Conservation (phyloP, 2,329 filamentous ascomycete species). For the Thielaviopsis populi region DNA sequence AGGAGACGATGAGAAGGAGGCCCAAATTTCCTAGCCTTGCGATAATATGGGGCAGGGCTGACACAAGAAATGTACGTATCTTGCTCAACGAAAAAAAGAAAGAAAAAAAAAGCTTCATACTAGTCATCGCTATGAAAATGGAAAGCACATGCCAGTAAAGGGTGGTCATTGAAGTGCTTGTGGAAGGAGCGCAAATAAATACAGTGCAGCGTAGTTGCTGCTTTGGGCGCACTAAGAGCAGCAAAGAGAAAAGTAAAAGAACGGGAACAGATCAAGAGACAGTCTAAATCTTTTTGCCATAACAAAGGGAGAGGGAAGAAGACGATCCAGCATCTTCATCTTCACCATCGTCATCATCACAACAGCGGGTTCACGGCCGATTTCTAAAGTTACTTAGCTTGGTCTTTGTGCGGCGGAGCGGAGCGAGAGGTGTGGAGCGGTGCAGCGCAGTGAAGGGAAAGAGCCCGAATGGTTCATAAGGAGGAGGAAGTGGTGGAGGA, state of each 20-base stretch:
- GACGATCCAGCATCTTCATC: background rate
- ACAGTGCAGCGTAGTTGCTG: background rate
- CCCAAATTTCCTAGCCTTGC: background rate
- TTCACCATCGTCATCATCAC: background rate
- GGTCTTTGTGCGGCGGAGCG: no score
- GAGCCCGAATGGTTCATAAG: background rate
- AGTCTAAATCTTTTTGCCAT: background rate
- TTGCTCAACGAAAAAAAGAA: background rate
- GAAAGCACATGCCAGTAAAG: conserved; percentile 11
- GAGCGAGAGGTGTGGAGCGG: no score
- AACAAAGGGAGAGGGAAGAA: background rate
- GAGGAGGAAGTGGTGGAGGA: background rate
- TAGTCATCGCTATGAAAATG: conserved; percentile 4
- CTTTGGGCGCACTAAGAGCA: background rate
- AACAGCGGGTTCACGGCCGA: background rate
- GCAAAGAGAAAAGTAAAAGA: background rate
- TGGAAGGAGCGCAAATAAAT: conserved; percentile 2
- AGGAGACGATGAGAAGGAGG: background rate
- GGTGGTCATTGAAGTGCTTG: background rate
- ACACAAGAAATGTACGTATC: background rate
- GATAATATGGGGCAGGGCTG: background rate
- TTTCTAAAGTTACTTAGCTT: background rate
- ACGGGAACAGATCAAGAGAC: background rate
- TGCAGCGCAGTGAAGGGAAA: background rate
- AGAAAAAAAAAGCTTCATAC: conserved; percentile 7